phyloP scores from a whole-genome alignment of 108 stramenopile species.

The Cyclotella baltica region DNA sequence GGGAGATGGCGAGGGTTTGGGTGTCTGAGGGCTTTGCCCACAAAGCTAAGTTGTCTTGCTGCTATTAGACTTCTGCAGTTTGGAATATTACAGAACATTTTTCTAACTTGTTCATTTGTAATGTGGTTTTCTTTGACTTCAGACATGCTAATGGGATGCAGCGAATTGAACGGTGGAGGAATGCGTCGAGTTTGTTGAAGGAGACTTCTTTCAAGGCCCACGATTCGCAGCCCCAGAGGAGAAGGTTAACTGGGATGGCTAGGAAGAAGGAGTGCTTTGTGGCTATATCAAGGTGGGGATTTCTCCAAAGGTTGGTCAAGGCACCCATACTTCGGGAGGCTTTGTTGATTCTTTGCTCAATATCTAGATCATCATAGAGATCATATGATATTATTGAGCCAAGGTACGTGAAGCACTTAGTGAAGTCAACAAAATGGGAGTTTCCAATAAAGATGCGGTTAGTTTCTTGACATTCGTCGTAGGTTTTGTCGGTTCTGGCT shows the following conservation, averaged over 20 bases:
- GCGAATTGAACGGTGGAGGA: not conserved
- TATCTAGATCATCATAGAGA: not conserved
- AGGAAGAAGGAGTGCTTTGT: constrained; percentile 2
- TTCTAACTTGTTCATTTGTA: constrained; percentile 1
- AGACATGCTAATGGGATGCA: not conserved
- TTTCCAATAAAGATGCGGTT: not conserved
- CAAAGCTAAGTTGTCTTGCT: not conserved
- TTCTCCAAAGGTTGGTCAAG: not conserved
- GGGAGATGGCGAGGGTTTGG: not conserved
- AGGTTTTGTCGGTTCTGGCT: not conserved
- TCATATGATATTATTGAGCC: not conserved
- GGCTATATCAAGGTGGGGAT: not conserved
- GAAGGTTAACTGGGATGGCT: not conserved
- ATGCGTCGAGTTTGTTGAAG: not conserved
- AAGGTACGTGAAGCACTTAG: not conserved
- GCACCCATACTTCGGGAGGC: not conserved
- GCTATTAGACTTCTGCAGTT: not conserved
- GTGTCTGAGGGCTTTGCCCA: not conserved
- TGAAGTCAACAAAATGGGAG: not conserved
- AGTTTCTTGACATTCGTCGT: not conserved
- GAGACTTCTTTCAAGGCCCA: not conserved
- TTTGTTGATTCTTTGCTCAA: not conserved
- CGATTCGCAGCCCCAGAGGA: not conserved
- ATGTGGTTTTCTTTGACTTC: not conserved
- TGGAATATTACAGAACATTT: not conserved